Conservation (phyloP, 2,329 filamentous ascomycete species). For the Xylariaceae sp. region DNA sequence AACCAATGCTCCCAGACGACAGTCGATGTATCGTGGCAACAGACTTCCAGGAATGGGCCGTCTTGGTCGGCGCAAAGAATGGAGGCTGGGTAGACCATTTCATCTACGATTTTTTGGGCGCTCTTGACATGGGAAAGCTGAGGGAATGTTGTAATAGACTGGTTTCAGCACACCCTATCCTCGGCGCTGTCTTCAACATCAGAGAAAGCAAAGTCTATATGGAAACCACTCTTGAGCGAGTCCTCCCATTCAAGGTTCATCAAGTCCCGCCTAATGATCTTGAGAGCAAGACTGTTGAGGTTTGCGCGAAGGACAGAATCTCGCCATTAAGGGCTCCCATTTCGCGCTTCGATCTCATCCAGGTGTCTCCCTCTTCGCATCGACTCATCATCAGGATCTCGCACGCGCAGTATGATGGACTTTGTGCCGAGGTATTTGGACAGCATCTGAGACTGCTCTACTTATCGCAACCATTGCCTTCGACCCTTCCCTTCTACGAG, state of each 20-base stretch:
- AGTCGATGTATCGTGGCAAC: neutral
- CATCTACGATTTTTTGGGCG: slow-evolving; percentile 1
- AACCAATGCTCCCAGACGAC: no score
- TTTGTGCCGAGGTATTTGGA: neutral
- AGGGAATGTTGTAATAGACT: neutral
- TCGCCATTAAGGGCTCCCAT: neutral
- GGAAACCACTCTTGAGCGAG: neutral
- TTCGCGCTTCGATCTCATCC: slow-evolving; percentile 2
- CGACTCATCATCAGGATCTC: slow-evolving; percentile 1
- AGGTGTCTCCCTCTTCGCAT: neutral
- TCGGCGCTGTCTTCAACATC: neutral
- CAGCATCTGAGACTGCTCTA: neutral
- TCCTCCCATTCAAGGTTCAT: neutral
- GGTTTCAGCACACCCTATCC: neutral
- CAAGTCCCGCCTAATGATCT: slow-evolving; percentile 1
- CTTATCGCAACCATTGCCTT: neutral
- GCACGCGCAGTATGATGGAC: slow-evolving; percentile 4
- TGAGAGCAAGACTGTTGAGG: slow-evolving; percentile 1
- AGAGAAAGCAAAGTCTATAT: neutral
- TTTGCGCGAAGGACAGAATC: neutral
- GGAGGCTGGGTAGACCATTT: slow-evolving; percentile 4
- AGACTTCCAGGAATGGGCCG: slow-evolving; percentile 4
- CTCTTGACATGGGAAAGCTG: neutral
- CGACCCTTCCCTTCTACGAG: slow-evolving; percentile 1
- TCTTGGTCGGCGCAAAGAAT: slow-evolving; percentile 1